phyloP scores from a whole-genome alignment of 2,329 filamentous ascomycete genomes.

The Calonectria pseudoturangicola region DNA sequence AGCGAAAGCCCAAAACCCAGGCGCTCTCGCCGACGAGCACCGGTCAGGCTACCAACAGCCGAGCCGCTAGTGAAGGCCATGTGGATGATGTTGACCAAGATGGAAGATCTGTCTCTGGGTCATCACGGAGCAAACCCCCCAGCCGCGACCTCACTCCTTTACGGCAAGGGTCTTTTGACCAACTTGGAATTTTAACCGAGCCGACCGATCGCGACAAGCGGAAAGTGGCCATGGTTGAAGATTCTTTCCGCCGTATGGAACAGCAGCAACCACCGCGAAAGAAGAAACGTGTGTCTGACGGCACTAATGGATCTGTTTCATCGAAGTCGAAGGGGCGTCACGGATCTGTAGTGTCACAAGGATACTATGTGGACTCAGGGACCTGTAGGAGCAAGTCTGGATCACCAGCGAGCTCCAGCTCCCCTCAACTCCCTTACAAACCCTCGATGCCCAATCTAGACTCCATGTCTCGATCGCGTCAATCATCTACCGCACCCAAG shows the following conservation, averaged over 20 bases:
- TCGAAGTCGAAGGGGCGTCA: conserved; percentile 64
- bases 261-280: conserved; percentile 74
- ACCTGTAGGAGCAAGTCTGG: conserved; percentile 73
- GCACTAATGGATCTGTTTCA: conserved; percentile 60
- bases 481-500: conserved; percentile 61
- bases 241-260: conserved; percentile 78
- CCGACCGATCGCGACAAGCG: conserved; percentile 80
- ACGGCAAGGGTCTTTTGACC: conserved; percentile 76
- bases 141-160: conserved; percentile 80
- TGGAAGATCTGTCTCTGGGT: conserved; percentile 64
- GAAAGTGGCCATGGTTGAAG: conserved; percentile 80
- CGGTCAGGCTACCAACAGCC: conserved; percentile 77
- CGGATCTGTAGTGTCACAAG: conserved; percentile 59
- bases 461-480: conserved; percentile 59
- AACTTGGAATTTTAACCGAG: conserved; percentile 76
- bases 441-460: conserved; percentile 54
- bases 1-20: conserved; percentile 72
- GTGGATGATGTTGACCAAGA: conserved; percentile 75
- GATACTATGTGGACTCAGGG: conserved; percentile 71
- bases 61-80: conserved; percentile 78
- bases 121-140: conserved; percentile 78
- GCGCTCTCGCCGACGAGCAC: conserved; percentile 78
- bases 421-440: conserved; percentile 60
- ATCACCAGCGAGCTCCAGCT: conserved; percentile 68
- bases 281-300: conserved; percentile 78